Percentiles rank a stretch among this genome's conserved stretches.
These are phyloP conservation scores for Venturia effusa DNA, from an alignment of 2,329 filamentous ascomycete species.

Conservation along the genomic window DNA sequence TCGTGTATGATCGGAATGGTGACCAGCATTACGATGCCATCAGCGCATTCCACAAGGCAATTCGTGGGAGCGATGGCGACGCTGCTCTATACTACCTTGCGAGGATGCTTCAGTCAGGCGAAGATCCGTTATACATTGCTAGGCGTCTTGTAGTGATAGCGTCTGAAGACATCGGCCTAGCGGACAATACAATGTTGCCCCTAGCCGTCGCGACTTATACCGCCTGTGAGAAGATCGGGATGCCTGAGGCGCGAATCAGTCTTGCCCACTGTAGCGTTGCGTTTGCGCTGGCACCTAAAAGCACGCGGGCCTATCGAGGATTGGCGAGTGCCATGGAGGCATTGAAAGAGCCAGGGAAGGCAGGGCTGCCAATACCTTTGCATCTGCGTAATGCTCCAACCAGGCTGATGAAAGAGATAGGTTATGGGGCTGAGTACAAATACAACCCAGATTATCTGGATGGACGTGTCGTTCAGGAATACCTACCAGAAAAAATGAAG, in stretches of 20 bases:
- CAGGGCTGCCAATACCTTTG: slow-evolving; percentile 68
- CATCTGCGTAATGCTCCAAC: slow-evolving; percentile 91
- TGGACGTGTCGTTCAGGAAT: slow-evolving; percentile 75
- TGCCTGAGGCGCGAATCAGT: slow-evolving; percentile 90
- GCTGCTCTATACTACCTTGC: slow-evolving; percentile 90
- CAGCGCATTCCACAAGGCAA: slow-evolving; percentile 91
- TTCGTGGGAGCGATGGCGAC: slow-evolving; percentile 77
- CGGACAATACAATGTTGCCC: slow-evolving; percentile 71
- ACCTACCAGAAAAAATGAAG: slow-evolving; percentile 67
- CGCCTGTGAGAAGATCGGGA: slow-evolving; percentile 83
- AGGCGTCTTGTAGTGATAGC: slow-evolving; percentile 90
- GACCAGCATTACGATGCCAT: slow-evolving; percentile 98
- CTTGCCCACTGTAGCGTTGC: slow-evolving; percentile 81
- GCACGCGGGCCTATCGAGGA: slow-evolving; percentile 73
- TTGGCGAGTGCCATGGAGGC: slow-evolving; percentile 71
- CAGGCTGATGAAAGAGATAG: slow-evolving; percentile 82
- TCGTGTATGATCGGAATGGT: slow-evolving; percentile 89
- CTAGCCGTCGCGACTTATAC: slow-evolving; percentile 80
- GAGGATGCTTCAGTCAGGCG: slow-evolving; percentile 89
- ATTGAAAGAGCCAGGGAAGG: slow-evolving; percentile 72
- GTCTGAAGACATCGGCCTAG: slow-evolving; percentile 84
- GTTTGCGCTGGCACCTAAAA: slow-evolving; percentile 71
- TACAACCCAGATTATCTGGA: slow-evolving; percentile 87
- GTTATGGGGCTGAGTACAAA: slow-evolving; percentile 86
- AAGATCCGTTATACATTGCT: slow-evolving; percentile 87